Percentiles rank a stretch among this genome's conserved stretches.
phyloP scores from a whole-genome alignment of 2,329 filamentous ascomycete genomes.

The Phialophora expanda region DNA sequence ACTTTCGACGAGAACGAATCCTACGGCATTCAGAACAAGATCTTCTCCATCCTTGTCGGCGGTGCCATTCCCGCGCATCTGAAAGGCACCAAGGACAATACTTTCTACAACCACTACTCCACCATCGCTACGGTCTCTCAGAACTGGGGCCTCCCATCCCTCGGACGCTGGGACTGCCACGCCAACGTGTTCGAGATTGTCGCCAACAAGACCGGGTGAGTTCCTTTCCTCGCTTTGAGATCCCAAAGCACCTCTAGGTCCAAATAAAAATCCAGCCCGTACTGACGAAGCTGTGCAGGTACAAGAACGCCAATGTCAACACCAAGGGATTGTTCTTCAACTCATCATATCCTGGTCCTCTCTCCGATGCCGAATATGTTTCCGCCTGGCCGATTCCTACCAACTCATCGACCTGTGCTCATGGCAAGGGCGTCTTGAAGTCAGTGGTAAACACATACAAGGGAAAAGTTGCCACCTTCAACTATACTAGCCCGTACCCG shows the following conservation, averaged over 20 bases:
- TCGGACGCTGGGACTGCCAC: slow-evolving; percentile 73
- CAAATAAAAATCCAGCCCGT: not conserved
- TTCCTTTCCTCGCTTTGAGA: not conserved
- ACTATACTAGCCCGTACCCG: slow-evolving; percentile 29
- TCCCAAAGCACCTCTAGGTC: too few species aligned
- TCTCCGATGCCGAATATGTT: slow-evolving; percentile 39
- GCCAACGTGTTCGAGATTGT: slow-evolving; percentile 72
- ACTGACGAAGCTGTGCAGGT: slow-evolving; percentile 44
- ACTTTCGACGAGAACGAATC: slow-evolving; percentile 81
- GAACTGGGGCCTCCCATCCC: slow-evolving; percentile 72
- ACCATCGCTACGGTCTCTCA: slow-evolving; percentile 69
- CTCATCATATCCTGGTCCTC: slow-evolving; percentile 51
- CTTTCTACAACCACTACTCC: slow-evolving; percentile 76
- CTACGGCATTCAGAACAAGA: slow-evolving; percentile 69
- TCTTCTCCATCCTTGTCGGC: slow-evolving; percentile 74
- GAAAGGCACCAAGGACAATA: slow-evolving; percentile 69
- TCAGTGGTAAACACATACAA: slow-evolving; percentile 23
- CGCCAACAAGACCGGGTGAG: slow-evolving; percentile 59
- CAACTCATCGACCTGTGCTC: slow-evolving; percentile 75
- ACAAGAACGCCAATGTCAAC: slow-evolving; percentile 49
- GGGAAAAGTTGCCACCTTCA: slow-evolving; percentile 24
- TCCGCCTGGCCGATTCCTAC: slow-evolving; percentile 45
- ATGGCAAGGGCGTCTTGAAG: slow-evolving; percentile 63
- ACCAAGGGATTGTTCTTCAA: slow-evolving; percentile 59
- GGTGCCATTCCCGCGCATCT: slow-evolving; percentile 71